Conservation (phyloP, 805 yeast genomes). For the Blastobotrys americana region DNA sequence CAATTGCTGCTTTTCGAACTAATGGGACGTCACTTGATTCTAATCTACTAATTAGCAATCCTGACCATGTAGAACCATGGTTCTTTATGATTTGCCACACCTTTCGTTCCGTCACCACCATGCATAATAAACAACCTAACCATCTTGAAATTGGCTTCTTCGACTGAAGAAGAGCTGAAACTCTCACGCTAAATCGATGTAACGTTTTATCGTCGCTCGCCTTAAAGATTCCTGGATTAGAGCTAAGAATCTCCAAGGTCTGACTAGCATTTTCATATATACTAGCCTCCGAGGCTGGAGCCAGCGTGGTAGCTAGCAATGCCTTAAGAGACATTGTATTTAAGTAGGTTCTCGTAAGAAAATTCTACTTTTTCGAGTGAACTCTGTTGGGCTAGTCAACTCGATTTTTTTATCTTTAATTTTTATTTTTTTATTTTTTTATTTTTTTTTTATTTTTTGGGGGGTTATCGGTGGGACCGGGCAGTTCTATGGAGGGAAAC, state of each 20-base stretch:
- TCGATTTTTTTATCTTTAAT: too few relatives aligned
- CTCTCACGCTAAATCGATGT: slow-evolving; percentile 27
- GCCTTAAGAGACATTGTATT: slow-evolving; percentile 9
- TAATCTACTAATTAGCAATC: slow-evolving; percentile 32
- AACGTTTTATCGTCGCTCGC: slow-evolving; percentile 12
- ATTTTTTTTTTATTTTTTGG: too few relatives aligned
- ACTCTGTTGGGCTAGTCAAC: too few relatives aligned
- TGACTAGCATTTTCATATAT: slow-evolving; percentile 9
- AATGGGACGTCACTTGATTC: slow-evolving; percentile 30
- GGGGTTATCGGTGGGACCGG: too few relatives aligned
- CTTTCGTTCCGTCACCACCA: slow-evolving; percentile 14
- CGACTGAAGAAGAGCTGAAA: slow-evolving; percentile 33
- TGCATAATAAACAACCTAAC: slow-evolving; percentile 32
- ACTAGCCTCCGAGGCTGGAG: slow-evolving; percentile 12
- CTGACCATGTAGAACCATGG: slow-evolving; percentile 36
- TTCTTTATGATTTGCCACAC: slow-evolving; percentile 27
- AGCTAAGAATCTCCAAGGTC: slow-evolving; percentile 2
- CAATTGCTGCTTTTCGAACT: slow-evolving; percentile 26
- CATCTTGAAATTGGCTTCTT: slow-evolving; percentile 32
- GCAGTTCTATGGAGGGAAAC: too few relatives aligned
- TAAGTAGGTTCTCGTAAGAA: too few relatives aligned
- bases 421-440: too few relatives aligned
- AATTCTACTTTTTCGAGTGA: too few relatives aligned
- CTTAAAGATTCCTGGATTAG: slow-evolving; percentile 10
- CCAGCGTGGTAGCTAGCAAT: slow-evolving; percentile 11